Evolutionary conservation across 1,139 yeast species (phyloP), one percentile per base, ranked within the genome.

Genomic region (Debaryomycetaceae sp.): DNA sequence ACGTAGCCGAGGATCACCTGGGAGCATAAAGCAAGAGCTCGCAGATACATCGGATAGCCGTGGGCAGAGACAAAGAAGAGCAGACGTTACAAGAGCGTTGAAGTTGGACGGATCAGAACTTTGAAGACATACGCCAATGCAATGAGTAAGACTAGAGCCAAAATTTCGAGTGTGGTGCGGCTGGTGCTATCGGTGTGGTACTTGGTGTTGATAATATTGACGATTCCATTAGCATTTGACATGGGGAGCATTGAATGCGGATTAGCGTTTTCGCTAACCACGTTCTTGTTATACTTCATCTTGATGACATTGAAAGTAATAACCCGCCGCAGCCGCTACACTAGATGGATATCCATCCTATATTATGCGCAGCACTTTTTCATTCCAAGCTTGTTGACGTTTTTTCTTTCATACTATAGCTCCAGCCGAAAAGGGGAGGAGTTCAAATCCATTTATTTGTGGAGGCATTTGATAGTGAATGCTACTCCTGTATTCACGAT

Each of bases 211-310:
- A 81, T 89, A 22, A 79, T 93, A 39, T 73, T 91, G 34, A 87
- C 97, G 1, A 85, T 93, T 14, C 98, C 98, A 5, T 75, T 93
- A 50, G 89, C 97, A n/a, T 93, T 93, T 65, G 97, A 91, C 59
- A 85, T 89, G 33, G 98, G 98, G 13, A 98, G 98, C 1, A 77
- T 85, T 30, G 77, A 81, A 45, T 91, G 98, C 65, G 99, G 99
- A 0, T 69, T 93, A 52, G 81, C 95, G 14, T 93, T 83, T 60
- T 87, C 97, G 2, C 80, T 87, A 41, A 84, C 96, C 1, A 72
- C 90, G 31, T 78, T 86, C 51, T 63, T 75, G 42, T 66, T 86
- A 46, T 90, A 89, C 64, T 83, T 87, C 51, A 62, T 80, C 6
- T 70, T 89, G 42, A 88, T 97, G 9, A 83, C 95, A 1, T 60